Evolutionary conservation across 129 eudicot genomes (phyloP).

Genomic region (Scalesia atractyloides): DNA sequence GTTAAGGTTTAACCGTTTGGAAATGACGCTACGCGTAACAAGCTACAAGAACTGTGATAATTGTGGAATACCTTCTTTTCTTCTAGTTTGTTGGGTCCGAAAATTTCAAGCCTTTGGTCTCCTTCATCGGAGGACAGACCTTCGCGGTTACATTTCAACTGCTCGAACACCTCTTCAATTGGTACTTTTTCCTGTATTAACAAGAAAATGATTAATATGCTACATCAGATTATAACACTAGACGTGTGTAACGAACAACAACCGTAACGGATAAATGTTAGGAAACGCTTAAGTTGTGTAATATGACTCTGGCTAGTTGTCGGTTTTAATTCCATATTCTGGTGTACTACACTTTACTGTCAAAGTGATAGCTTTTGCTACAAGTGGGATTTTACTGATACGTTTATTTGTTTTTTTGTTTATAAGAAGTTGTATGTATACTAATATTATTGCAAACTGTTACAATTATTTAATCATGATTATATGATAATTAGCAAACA

Average conservation of each 20-base stretch:
- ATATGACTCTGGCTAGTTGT: no score
- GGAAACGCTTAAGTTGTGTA: background rate
- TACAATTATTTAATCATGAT: background rate
- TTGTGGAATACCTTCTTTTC: constrained; percentile 46
- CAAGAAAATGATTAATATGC: background rate
- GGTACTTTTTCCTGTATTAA: constrained; percentile 58
- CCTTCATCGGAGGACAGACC: constrained; percentile 54
- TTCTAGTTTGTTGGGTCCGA: constrained; percentile 67
- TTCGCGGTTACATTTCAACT: constrained; percentile 61
- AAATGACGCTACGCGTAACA: background rate
- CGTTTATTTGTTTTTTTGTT: no score
- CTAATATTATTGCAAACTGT: background rate
- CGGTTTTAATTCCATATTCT: no score
- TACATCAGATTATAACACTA: background rate
- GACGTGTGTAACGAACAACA: background rate
- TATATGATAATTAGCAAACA: background rate
- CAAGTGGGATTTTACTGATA: no score
- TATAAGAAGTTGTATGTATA: no score
- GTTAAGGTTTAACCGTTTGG: background rate
- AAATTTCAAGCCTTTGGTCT: constrained; percentile 49
- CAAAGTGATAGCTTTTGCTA: no score
- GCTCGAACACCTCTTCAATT: constrained; percentile 66
- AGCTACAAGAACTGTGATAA: background rate
- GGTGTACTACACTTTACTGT: no score
- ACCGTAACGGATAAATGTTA: background rate